These are phyloP conservation scores for Parathielavia appendiculata DNA, from an alignment of 495 filamentous ascomycete genomes.

Conservation along the genomic window DNA sequence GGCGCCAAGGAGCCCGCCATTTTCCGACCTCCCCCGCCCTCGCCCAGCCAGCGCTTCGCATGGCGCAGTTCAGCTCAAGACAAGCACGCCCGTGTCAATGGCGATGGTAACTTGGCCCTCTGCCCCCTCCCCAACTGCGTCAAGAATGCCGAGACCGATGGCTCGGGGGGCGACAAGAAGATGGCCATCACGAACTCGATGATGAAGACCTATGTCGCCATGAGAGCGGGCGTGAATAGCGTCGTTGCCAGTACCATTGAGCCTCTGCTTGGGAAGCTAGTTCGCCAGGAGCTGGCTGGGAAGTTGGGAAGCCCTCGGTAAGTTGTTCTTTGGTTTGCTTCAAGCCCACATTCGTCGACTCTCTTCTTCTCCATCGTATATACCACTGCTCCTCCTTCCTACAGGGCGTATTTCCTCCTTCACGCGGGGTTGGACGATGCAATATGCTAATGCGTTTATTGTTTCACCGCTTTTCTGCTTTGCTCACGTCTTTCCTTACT, in stretches of 20 bases:
- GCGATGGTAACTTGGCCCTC: not conserved
- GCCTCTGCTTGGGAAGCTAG: not conserved
- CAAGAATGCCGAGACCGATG: not conserved
- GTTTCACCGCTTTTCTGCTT: not conserved
- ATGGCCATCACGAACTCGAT: not conserved
- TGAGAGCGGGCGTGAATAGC: not conserved
- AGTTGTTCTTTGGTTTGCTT: not conserved
- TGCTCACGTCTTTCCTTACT: not conserved
- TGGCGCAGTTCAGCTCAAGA: not conserved
- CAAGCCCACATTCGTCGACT: too few relatives aligned
- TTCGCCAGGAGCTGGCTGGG: not conserved
- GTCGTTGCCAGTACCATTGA: not conserved
- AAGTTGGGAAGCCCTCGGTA: not conserved
- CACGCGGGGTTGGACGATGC: too few relatives aligned
- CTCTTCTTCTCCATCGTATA: too few relatives aligned
- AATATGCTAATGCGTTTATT: not conserved
- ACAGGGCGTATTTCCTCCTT: too few relatives aligned
- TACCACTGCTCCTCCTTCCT: too few relatives aligned
- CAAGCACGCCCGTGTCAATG: not conserved
- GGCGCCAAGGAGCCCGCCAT: not conserved
- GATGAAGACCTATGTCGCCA: not conserved
- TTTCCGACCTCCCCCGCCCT: not conserved
- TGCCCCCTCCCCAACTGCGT: not conserved
- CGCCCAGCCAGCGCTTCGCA: not conserved
- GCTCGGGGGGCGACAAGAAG: not conserved